Percentiles rank a stretch among this genome's conserved stretches.
Evolutionary conservation across 768 basidiomycete species (phyloP).

Genomic region (Lactifluus pinguis): DNA sequence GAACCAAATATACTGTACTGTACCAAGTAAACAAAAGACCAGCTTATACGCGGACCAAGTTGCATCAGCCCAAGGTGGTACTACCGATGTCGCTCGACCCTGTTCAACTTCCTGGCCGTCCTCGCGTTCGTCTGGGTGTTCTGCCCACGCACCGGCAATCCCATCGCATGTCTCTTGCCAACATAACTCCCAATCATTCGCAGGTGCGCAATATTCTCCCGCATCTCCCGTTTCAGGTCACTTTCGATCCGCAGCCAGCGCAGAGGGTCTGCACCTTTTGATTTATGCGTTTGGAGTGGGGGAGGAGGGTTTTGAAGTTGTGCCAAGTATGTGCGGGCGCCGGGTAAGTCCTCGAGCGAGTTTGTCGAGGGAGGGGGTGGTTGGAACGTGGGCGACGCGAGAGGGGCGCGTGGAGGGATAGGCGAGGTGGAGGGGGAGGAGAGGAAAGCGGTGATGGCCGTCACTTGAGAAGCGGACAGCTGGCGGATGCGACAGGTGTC

Average conservation of each 20-base stretch:
- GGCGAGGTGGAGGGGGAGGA: constrained; percentile 78
- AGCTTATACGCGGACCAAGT: neutral
- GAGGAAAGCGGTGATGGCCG: constrained; percentile 87
- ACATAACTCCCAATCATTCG: constrained; percentile 91
- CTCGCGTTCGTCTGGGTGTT: constrained; percentile 84
- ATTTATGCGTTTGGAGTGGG: constrained; percentile 8
- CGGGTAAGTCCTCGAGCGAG: constrained; percentile 25
- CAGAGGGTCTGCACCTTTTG: constrained; percentile 47
- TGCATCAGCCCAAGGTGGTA: neutral
- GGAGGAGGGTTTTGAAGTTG: neutral
- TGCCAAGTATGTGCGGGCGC: constrained; percentile 9
- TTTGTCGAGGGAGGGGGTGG: constrained; percentile 37
- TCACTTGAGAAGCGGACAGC: constrained; percentile 80
- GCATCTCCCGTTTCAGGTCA: constrained; percentile 71
- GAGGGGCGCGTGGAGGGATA: constrained; percentile 54
- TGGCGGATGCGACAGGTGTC: constrained; percentile 72
- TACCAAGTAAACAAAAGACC: neutral
- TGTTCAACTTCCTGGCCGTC: constrained; percentile 88
- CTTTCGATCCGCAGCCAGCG: constrained; percentile 77
- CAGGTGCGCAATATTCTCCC: constrained; percentile 89
- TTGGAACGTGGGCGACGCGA: constrained; percentile 47
- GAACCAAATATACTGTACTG: neutral
- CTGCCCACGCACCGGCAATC: constrained; percentile 90
- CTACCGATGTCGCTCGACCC: constrained; percentile 52
- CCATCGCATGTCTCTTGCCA: constrained; percentile 89